Conservation (phyloP, 192 early-diverging fungal genomes). For the Bifiguratus adelaidae region DNA sequence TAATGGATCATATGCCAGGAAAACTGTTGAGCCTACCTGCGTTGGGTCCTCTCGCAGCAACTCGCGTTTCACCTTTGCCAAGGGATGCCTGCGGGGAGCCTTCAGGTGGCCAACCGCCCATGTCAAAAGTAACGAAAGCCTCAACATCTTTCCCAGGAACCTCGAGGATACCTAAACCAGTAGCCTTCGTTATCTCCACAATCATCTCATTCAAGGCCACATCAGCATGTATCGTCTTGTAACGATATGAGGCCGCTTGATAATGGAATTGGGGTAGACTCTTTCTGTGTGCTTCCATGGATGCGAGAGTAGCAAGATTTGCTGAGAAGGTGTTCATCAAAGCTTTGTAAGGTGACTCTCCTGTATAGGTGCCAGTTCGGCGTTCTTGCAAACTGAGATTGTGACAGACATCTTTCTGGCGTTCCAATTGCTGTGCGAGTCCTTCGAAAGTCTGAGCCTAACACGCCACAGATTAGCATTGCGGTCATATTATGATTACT, state of each 20-base stretch:
- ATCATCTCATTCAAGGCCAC: constrained; percentile 59
- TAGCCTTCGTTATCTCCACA: constrained; percentile 42
- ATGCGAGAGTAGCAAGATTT: constrained; percentile 39
- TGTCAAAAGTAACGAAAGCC: constrained; percentile 55
- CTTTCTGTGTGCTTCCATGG: constrained; percentile 19
- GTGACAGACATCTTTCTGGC: constrained; percentile 19
- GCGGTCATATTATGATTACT: too few species aligned
- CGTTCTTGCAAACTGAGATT: constrained; percentile 15
- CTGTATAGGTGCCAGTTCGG: neutral
- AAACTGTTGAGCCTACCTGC: constrained; percentile 33
- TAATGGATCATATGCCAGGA: neutral
- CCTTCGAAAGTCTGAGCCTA: too few species aligned
- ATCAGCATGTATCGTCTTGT: constrained; percentile 28
- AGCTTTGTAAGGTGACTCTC: constrained; percentile 29
- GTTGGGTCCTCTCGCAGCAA: constrained; percentile 22
- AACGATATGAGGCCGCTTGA: constrained; percentile 41
- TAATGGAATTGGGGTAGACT: constrained; percentile 37
- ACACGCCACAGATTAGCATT: too few species aligned
- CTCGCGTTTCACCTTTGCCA: constrained; percentile 54
- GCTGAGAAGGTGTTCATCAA: constrained; percentile 43
- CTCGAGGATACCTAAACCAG: constrained; percentile 39
- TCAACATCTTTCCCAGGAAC: constrained; percentile 46
- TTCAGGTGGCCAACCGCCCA: constrained; percentile 60
- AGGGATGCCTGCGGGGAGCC: constrained; percentile 30
- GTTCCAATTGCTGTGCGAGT: too few species aligned